Conservation (phyloP, 148 eudicot genomes). For the Chenopodium berlandieri region DNA sequence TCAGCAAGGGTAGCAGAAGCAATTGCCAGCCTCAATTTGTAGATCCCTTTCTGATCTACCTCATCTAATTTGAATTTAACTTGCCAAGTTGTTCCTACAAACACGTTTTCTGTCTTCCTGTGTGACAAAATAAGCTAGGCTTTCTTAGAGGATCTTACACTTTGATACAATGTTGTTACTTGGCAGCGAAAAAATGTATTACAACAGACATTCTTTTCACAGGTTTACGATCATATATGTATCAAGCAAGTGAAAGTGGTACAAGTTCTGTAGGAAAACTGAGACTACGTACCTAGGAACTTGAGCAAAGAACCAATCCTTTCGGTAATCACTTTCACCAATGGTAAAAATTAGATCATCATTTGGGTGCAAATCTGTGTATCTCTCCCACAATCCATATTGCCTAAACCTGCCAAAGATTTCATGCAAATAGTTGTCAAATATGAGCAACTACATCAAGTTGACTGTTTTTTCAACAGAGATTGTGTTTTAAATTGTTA, state of each 20-base stretch:
- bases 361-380: slow-evolving; percentile 65
- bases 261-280: background rate
- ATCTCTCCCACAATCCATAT: slow-evolving; percentile 87
- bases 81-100: slow-evolving; percentile 83
- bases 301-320: slow-evolving; percentile 93
- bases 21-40: slow-evolving; percentile 70
- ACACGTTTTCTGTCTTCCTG: slow-evolving; percentile 58
- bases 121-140: background rate
- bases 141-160: background rate
- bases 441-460: background rate
- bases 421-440: slow-evolving; percentile 8
- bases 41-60: slow-evolving; percentile 43
- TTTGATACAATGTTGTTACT: background rate
- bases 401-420: slow-evolving; percentile 62
- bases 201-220: background rate
- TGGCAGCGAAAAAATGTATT: background rate
- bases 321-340: slow-evolving; percentile 55
- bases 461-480: too few relatives aligned
- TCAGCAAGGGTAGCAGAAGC: slow-evolving; percentile 82
- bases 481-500: background rate
- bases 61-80: slow-evolving; percentile 67
- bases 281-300: slow-evolving; percentile 52
- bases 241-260: background rate
- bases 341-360: slow-evolving; percentile 63
- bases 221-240: background rate